Evolutionary conservation across 2,329 filamentous ascomycete species (phyloP).

Genomic region (Fusarium sp.): DNA sequence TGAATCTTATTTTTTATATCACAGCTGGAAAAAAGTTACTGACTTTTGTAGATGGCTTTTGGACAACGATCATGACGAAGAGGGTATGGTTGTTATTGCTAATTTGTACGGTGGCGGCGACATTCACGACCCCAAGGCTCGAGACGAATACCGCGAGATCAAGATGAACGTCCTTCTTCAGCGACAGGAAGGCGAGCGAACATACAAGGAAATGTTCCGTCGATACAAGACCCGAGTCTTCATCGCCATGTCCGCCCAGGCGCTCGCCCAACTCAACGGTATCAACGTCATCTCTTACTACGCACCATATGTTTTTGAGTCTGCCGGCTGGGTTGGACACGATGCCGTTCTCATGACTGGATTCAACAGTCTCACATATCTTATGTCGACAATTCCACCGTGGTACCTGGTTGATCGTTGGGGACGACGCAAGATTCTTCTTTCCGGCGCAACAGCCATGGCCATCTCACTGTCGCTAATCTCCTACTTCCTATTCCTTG

Average conservation of each 20-base stretch:
- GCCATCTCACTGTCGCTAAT: conserved; percentile 86
- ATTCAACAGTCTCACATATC: conserved; percentile 90
- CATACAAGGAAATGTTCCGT: conserved; percentile 94
- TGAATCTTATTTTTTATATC: conserved; percentile 4
- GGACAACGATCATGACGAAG: conserved; percentile 97
- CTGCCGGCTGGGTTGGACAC: conserved; percentile 93
- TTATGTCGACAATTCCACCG: conserved; percentile 90
- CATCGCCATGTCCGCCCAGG: conserved; percentile 98
- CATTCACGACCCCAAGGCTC: conserved; percentile 90
- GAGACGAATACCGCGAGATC: conserved; percentile 97
- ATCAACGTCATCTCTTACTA: conserved; percentile 99
- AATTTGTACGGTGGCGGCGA: conserved; percentile 97
- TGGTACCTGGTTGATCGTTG: conserved; percentile 97
- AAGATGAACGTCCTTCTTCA: conserved; percentile 97
- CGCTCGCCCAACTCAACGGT: conserved; percentile 93
- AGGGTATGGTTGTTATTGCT: conserved; percentile 97
- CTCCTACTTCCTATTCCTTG: conserved; percentile 94
- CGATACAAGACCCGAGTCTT: conserved; percentile 92
- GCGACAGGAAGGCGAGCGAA: conserved; percentile 93
- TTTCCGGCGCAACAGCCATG: conserved; percentile 92
- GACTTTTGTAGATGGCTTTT: conserved; percentile 81
- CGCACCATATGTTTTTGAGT: conserved; percentile 94
- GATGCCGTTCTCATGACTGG: conserved; percentile 96
- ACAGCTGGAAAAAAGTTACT: conserved; percentile 29
- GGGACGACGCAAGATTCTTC: conserved; percentile 87